Conservation (phyloP, 805 yeast species). For the Scheffersomyces lignosus region DNA sequence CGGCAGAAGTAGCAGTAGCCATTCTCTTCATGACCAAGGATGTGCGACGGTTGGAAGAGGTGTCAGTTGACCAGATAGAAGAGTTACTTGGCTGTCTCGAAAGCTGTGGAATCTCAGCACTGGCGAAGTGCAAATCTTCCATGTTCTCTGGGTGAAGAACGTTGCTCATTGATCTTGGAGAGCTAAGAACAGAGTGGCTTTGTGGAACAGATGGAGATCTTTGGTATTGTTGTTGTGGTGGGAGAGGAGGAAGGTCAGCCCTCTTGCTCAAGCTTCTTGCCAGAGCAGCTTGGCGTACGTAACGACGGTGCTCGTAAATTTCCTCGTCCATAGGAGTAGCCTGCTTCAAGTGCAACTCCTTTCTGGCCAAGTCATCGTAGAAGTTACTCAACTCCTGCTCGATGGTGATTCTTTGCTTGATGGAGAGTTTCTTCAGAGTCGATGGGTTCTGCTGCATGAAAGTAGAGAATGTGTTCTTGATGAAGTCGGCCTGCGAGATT, state of each 20-base stretch:
- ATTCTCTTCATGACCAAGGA: conserved; percentile 33
- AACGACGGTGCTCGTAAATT: conserved; percentile 4
- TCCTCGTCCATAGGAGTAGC: conserved; percentile 7
- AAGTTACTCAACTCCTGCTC: conserved; percentile 44
- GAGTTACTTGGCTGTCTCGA: conserved; percentile 28
- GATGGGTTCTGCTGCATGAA: conserved; percentile 38
- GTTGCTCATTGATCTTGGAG: too few relatives aligned
- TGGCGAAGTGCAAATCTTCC: too few relatives aligned
- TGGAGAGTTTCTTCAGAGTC: conserved; percentile 24
- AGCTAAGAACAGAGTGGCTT: too few relatives aligned
- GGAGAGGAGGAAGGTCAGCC: too few relatives aligned
- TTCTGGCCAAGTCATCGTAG: conserved; percentile 42
- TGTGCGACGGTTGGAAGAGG: conserved; percentile 18
- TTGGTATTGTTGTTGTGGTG: too few relatives aligned
- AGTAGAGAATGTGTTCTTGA: conserved; percentile 42
- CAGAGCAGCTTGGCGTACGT: conserved; percentile 1
- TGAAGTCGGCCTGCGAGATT: conserved; percentile 42
- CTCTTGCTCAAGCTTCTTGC: too few relatives aligned
- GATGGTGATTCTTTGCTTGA: conserved; percentile 43
- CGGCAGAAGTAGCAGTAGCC: conserved; percentile 28
- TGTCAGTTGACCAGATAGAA: conserved; percentile 41
- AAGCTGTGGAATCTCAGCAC: conserved; percentile 8
- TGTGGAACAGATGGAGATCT: too few relatives aligned
- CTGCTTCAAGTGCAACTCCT: conserved; percentile 42
- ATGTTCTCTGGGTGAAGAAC: neutral